These are phyloP conservation scores for Dianthus caryophyllus DNA, from an alignment of 148 eudicot species.

Conservation along the genomic window DNA sequence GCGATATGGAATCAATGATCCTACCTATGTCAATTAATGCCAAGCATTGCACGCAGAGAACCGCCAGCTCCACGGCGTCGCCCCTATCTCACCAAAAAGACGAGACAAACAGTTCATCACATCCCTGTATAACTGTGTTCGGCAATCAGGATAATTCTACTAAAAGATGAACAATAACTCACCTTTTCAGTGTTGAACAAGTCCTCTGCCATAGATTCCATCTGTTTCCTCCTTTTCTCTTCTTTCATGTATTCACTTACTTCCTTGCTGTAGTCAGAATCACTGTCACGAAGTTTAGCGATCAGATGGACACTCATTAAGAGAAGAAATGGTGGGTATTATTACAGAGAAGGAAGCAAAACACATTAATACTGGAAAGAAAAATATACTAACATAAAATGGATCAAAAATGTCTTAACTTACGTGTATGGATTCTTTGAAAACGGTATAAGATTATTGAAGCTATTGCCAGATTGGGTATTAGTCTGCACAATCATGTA, in stretches of 20 bases:
- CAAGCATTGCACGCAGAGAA: conserved; percentile 47
- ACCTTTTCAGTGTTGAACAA: conserved; percentile 77
- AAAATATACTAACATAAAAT: background rate
- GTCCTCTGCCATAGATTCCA: conserved; percentile 92
- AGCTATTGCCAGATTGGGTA: conserved; percentile 77
- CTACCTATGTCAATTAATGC: conserved; percentile 39
- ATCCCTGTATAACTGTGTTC: background rate
- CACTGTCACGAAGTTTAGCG: conserved; percentile 36
- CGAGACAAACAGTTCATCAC: background rate
- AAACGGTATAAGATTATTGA: conserved; percentile 67
- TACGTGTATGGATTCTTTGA: conserved; percentile 78
- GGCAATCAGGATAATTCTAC: background rate
- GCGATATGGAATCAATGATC: background rate
- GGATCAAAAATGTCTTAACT: conserved; percentile 16
- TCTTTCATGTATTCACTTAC: conserved; percentile 57
- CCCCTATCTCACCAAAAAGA: conserved; percentile 35
- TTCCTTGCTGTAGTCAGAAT: conserved; percentile 68
- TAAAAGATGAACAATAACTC: conserved; percentile 9
- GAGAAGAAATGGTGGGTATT: background rate
- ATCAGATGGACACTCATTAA: background rate
- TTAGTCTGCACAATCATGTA: conserved; percentile 36
- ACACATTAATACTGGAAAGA: background rate
- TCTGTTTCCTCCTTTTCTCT: conserved; percentile 83
- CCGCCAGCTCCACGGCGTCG: conserved; percentile 54
- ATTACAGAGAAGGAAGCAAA: background rate